A percentile compares a stretch with the other conserved stretches of the same genome.
These are phyloP conservation scores for Abrus pulchellus DNA, from an alignment of 306 rosid genomes.

Conservation along the genomic window DNA sequence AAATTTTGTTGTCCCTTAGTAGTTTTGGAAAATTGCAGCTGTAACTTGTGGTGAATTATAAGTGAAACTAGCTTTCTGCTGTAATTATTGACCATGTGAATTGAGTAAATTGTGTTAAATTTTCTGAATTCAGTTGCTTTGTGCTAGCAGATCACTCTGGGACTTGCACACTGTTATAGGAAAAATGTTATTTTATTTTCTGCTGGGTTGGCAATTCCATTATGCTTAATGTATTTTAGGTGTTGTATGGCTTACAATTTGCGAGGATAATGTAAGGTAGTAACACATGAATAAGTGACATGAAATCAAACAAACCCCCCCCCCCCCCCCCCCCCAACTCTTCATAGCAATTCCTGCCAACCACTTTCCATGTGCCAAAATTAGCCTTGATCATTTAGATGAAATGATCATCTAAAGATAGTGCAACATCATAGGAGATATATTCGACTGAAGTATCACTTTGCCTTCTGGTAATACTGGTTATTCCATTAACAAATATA, in stretches of 20 bases:
- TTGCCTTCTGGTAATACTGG: too few species aligned
- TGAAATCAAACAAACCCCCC: too few species aligned
- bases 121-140: conserved; percentile 12
- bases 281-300: background rate
- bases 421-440: too few species aligned
- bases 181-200: background rate
- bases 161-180: background rate
- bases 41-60: conserved; percentile 49
- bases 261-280: background rate
- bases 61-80: conserved; percentile 40
- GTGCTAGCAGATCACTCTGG: conserved; percentile 22
- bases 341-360: too few species aligned
- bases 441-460: too few species aligned
- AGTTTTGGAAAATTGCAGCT: conserved; percentile 46
- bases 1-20: conserved; percentile 55
- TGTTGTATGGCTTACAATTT: background rate
- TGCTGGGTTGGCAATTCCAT: background rate
- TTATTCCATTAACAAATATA: too few species aligned
- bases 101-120: background rate
- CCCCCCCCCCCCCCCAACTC: too few species aligned
- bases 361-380: too few species aligned
- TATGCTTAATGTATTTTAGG: background rate
- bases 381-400: too few species aligned
- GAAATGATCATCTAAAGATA: too few species aligned
- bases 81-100: conserved; percentile 39